Conservation (phyloP, 495 filamentous ascomycete genomes). For the Penicillium nucicola region DNA sequence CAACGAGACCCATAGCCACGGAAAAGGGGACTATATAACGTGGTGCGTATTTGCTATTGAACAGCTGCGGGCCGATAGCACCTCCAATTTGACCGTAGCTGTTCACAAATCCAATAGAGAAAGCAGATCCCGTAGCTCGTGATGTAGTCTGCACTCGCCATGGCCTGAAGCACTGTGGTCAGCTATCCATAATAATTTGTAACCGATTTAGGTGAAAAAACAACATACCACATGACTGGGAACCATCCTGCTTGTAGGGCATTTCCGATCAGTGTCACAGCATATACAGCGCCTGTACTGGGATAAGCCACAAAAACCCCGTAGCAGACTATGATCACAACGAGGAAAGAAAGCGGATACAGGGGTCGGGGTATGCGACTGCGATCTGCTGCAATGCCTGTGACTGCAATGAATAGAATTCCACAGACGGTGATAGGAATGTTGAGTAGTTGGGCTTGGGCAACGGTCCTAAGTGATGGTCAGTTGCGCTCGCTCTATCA, state of each 20-base stretch:
- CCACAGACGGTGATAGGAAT: constrained; percentile 35
- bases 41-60: constrained; percentile 30
- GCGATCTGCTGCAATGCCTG: constrained; percentile 38
- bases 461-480: constrained; percentile 26
- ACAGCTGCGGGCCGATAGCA: constrained; percentile 33
- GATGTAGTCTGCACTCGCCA: constrained; percentile 44
- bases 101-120: constrained; percentile 44
- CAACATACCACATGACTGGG: constrained; percentile 33
- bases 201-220: not conserved
- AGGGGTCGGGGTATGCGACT: constrained; percentile 38
- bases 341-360: constrained; percentile 38
- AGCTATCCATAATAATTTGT: not conserved
- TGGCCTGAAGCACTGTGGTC: constrained; percentile 11
- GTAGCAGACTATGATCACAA: constrained; percentile 40
- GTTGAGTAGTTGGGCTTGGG: constrained; percentile 36
- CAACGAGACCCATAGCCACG: constrained; percentile 32
- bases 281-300: constrained; percentile 35
- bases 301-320: constrained; percentile 40
- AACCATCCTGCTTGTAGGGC: constrained; percentile 34
- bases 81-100: constrained; percentile 35
- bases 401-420: constrained; percentile 33
- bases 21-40: constrained; percentile 28
- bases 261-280: constrained; percentile 35
- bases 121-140: constrained; percentile 41
- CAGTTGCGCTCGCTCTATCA: not conserved